Percentiles rank a stretch among this genome's conserved stretches.
These are phyloP conservation scores for Fusarium chuoi DNA, from an alignment of 2,329 filamentous ascomycete species.

Conservation along the genomic window DNA sequence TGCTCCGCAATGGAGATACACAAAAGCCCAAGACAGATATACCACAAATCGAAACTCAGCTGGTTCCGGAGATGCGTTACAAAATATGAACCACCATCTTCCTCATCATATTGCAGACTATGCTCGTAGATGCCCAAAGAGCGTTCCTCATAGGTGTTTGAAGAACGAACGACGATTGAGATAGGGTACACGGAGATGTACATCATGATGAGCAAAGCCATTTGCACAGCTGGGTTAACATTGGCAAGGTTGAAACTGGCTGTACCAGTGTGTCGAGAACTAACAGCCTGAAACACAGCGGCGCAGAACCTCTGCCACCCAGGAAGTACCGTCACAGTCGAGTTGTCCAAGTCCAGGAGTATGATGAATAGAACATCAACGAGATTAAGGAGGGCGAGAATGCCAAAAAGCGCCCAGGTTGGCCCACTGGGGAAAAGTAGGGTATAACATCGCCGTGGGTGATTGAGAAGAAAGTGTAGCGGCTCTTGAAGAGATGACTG, in stretches of 20 bases:
- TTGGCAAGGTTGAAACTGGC: slow-evolving; percentile 60
- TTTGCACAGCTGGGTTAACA: slow-evolving; percentile 65
- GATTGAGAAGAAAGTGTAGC: slow-evolving; percentile 67
- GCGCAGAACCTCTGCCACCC: slow-evolving; percentile 61
- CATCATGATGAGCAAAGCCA: slow-evolving; percentile 73
- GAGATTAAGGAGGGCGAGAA: slow-evolving; percentile 62
- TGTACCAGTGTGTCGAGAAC: slow-evolving; percentile 58
- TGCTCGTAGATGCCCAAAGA: slow-evolving; percentile 66
- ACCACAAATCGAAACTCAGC: slow-evolving; percentile 55
- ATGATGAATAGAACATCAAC: slow-evolving; percentile 66
- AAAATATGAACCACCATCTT: slow-evolving; percentile 45
- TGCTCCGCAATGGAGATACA: slow-evolving; percentile 49
- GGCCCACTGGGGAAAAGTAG: slow-evolving; percentile 69
- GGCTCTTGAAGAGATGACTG: slow-evolving; percentile 53
- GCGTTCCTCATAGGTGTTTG: slow-evolving; percentile 70
- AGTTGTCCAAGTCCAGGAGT: slow-evolving; percentile 62
- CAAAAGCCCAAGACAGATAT: slow-evolving; percentile 53
- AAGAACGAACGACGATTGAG: slow-evolving; percentile 69
- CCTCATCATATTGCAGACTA: slow-evolving; percentile 41
- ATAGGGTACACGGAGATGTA: slow-evolving; percentile 71
- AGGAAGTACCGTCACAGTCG: slow-evolving; percentile 57
- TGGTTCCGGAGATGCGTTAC: slow-evolving; percentile 51
- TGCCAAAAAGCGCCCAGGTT: slow-evolving; percentile 66
- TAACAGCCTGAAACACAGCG: slow-evolving; percentile 68
- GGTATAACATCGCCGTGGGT: slow-evolving; percentile 71